Conservation (phyloP, 1,284 basidiomycete species). For the Phellopilus nigrolimitatus region DNA sequence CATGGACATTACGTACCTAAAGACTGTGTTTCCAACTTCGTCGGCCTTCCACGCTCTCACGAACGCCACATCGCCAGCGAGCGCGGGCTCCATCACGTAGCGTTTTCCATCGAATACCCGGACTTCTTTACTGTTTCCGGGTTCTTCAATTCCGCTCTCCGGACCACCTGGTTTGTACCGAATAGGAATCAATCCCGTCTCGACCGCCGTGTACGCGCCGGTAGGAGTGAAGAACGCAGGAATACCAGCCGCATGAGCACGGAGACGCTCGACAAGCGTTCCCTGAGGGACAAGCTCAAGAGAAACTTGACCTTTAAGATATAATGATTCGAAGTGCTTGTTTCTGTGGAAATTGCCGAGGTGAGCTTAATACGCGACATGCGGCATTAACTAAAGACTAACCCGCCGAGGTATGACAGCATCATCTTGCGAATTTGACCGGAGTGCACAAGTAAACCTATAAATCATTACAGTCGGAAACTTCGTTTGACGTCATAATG, state of each 20-base stretch:
- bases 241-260: conserved; percentile 91
- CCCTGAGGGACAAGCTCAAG: conserved; percentile 90
- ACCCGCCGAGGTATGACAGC: conserved; percentile 86
- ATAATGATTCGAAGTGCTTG: conserved; percentile 73
- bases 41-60: conserved; percentile 95
- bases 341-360: conserved; percentile 49
- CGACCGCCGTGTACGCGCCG: conserved; percentile 85
- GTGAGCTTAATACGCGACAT: neutral
- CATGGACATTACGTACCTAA: conserved; percentile 49
- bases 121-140: conserved; percentile 75
- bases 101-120: conserved; percentile 77
- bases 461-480: conserved; percentile 2
- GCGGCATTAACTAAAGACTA: conserved; percentile 23
- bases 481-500: neutral
- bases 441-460: conserved; percentile 74
- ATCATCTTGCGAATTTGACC: conserved; percentile 83
- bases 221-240: conserved; percentile 97
- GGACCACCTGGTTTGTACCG: conserved; percentile 68
- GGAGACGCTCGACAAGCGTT: conserved; percentile 86
- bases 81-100: conserved; percentile 85
- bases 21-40: conserved; percentile 82
- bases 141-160: conserved; percentile 57
- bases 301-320: conserved; percentile 77
- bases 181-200: conserved; percentile 72
- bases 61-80: conserved; percentile 86